Evolutionary conservation across 2,329 filamentous ascomycete genomes (phyloP).

Genomic region (Nothopassalora personata): DNA sequence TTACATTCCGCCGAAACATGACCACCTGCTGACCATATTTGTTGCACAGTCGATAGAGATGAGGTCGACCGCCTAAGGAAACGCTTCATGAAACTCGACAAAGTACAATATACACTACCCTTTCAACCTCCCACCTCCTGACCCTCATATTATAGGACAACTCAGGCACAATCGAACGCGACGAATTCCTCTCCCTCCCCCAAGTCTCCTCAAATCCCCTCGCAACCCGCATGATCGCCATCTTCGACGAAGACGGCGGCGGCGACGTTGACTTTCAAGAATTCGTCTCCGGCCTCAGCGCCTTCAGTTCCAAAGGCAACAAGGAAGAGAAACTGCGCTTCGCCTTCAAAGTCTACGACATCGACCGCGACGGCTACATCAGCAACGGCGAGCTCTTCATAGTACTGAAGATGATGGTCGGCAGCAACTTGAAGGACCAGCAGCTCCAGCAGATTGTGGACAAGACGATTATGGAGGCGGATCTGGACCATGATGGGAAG

Average conservation of each 20-base stretch:
- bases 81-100: conserved; percentile 98
- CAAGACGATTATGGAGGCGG: conserved; percentile 99
- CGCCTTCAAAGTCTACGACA: conserved; percentile 99
- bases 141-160: conserved; percentile 62
- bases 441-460: conserved; percentile 98
- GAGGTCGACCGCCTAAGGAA: conserved; percentile 94
- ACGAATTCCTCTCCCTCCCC: conserved; percentile 93
- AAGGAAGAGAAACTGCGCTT: conserved; percentile 98
- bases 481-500: conserved; percentile 91
- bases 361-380: conserved; percentile 96
- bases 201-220: conserved; percentile 98
- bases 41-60: conserved; percentile 76
- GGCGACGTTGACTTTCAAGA: conserved; percentile 98
- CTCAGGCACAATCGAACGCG: conserved; percentile 95
- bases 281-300: conserved; percentile 90
- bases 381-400: conserved; percentile 99
- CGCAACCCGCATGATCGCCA: conserved; percentile 97
- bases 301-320: conserved; percentile 96
- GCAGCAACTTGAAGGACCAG: conserved; percentile 97
- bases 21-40: conserved; percentile 14
- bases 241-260: conserved; percentile 97
- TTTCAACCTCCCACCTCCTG: neutral
- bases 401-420: conserved; percentile 99
- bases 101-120: conserved; percentile 52
- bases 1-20: neutral